phyloP scores from a whole-genome alignment of 768 basidiomycete genomes.

The Sarcomyxa edulis region DNA sequence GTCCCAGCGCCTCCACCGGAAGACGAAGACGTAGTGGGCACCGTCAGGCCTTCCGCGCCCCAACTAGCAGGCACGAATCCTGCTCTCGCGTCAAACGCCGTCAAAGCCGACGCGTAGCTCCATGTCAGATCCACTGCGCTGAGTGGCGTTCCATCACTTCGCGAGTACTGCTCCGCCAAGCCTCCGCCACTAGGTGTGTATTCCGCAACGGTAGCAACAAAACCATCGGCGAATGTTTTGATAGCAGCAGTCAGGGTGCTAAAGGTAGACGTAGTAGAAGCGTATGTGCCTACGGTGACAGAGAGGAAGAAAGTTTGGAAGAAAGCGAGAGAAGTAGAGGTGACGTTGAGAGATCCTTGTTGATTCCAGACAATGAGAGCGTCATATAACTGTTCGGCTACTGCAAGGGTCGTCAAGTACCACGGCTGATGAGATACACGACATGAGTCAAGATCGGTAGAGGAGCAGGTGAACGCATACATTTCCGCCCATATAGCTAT shows the following conservation, averaged over 20 bases:
- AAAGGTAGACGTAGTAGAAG: constrained; percentile 40
- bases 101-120: constrained; percentile 70
- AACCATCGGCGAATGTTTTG: constrained; percentile 59
- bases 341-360: constrained; percentile 46
- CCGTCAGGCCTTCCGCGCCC: constrained; percentile 57
- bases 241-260: constrained; percentile 42
- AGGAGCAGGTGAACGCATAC: constrained; percentile 32
- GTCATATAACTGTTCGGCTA: constrained; percentile 74
- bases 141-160: constrained; percentile 39
- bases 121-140: constrained; percentile 70
- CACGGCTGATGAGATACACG: too few species aligned
- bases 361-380: constrained; percentile 60
- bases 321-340: constrained; percentile 59
- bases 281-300: constrained; percentile 48
- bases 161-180: constrained; percentile 61
- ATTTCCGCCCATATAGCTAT: constrained; percentile 66
- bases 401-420: constrained; percentile 70
- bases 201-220: constrained; percentile 47
- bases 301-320: constrained; percentile 53
- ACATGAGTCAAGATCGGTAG: not conserved
- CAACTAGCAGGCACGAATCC: constrained; percentile 48
- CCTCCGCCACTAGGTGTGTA: constrained; percentile 60
- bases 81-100: constrained; percentile 47
- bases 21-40: constrained; percentile 45
- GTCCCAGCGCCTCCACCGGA: constrained; percentile 22